Evolutionary conservation across 257 asterid genomes (phyloP), one percentile per base, ranked within the genome.

Genomic region (Jasminum sambac): DNA sequence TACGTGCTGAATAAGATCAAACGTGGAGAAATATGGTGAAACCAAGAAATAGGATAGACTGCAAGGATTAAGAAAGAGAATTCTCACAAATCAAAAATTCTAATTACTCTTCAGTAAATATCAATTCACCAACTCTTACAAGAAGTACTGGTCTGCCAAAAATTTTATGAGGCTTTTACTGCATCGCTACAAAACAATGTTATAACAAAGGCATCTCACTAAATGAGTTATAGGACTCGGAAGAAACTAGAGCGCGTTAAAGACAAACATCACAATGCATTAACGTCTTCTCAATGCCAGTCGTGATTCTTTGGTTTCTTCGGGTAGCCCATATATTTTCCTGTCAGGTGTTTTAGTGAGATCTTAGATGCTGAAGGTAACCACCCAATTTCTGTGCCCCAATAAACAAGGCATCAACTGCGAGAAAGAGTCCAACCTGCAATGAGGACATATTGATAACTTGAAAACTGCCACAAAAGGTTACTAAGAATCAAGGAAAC

Each of bases 331-430:
- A 24, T 39, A 43, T 24, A 26, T 26, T 21, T 66, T 19, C 12
- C 5, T 17, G 36, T 8, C 3, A 37, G 36, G 7, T 46, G 41
- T 25, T 61, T 83, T 70, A 91, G 73, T 86, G 93, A 73, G 88
- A 74, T 77, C 89, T 83, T 74, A 91, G 61, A 69, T 81, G 87
- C 73, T 87, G 95, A 70, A 91, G 79, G 77, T 87, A 91, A 44
- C 46, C 91, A 64, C 96, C 90, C 46, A 86, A 67, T 86, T 85
- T 87, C 68, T 92, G 90, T 69, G 92, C 96, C 77, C 95, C 96
- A 36, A 92, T 80, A 77, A 77, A 85, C 78, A 92, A 74, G 30
- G 96, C 96, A 82, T 92, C 96, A 1, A 81, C 96, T 26, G 50
- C 86, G 59, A 92, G 73, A 78, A 92, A 40, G 16, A 92, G 84